Evolutionary conservation across 164 flowering plant species (phyloP), one percentile per base, ranked within the genome.

Genomic region (Santalum album): DNA sequence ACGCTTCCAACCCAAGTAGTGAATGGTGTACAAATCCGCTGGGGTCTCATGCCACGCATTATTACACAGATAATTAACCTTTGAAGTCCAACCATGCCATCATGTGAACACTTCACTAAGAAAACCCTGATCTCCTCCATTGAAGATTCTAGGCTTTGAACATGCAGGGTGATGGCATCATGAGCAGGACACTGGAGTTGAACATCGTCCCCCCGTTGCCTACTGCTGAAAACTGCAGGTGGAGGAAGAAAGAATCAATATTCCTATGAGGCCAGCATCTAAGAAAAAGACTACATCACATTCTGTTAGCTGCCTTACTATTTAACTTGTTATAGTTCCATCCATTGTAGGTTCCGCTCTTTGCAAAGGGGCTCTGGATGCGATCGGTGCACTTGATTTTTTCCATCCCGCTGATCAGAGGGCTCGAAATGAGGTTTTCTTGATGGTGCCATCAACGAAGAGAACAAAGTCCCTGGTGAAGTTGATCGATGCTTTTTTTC

Each of bases 311-410:
- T 86, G 84, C 95, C 95, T 88, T 9, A 91, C 25, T 0, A n/a
- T 96, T 66, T 0, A 91, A 83, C 65, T 88, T 91, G 70, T 95
- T 91, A 54, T 86, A 91, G 58, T 91, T 91, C 92, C 92, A 91
- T 49, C 83, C 80, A 20, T 86, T 91, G 78, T 86, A 88, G 1
- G 95, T 68, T 1, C 56, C 59, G 52, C 60, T 64, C 47, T 62
- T 12, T 1, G 96, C 78, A 7, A 72, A 35, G 0, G 95, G 87
- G 60, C 71, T 79, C 32, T 73, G 65, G 55, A 91, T 88, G 7
- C 90, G 72, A 9, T 70, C 36, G 20, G 84, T 80, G 10, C n/a
- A 48, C 61, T 66, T 68, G 60, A 81, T 79, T 38, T n/a, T n/a
- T 76, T 76, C 98, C 98, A 91, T 0, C 96, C 98, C 0, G 92